Evolutionary conservation across 805 yeast species (phyloP).

Genomic region (Wickerhamiella vanderwaltii): DNA sequence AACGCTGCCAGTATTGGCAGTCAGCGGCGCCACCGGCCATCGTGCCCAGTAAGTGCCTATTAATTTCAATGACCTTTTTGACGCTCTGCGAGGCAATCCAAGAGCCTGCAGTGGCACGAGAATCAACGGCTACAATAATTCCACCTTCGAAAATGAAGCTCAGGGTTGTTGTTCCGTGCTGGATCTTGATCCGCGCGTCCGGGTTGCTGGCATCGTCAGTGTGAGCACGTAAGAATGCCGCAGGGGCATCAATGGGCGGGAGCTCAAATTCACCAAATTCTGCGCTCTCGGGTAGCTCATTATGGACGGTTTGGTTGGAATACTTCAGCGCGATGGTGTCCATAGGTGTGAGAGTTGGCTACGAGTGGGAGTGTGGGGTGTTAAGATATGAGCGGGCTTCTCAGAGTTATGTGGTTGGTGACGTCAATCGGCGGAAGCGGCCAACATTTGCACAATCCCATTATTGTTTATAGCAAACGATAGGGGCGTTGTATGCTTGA

Average conservation of each 20-base stretch:
- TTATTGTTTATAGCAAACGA: no score
- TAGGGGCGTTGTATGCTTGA: no score
- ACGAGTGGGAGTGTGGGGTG: no score
- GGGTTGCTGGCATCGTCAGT: conserved; percentile 90
- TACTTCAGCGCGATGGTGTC: conserved; percentile 10
- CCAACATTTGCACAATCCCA: no score
- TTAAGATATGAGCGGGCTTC: no score
- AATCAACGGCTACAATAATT: conserved; percentile 88
- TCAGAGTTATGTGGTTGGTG: no score
- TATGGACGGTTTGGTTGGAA: not conserved
- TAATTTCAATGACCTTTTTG: conserved; percentile 92
- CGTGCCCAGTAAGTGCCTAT: conserved; percentile 88
- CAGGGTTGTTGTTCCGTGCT: conserved; percentile 97
- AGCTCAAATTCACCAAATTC: conserved; percentile 33
- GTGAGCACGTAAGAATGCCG: conserved; percentile 91
- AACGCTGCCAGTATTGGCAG: conserved; percentile 98
- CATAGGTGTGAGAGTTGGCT: conserved; percentile 1
- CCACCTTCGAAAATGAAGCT: conserved; percentile 96
- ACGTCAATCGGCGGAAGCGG: no score
- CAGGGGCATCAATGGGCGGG: conserved; percentile 80
- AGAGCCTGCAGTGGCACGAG: conserved; percentile 94
- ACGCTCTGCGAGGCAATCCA: conserved; percentile 98
- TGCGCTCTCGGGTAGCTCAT: not conserved
- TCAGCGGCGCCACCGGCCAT: conserved; percentile 99
- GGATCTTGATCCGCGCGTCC: conserved; percentile 89